phyloP scores from a whole-genome alignment of 495 filamentous ascomycete genomes.

The Talaromyces adpressus region DNA sequence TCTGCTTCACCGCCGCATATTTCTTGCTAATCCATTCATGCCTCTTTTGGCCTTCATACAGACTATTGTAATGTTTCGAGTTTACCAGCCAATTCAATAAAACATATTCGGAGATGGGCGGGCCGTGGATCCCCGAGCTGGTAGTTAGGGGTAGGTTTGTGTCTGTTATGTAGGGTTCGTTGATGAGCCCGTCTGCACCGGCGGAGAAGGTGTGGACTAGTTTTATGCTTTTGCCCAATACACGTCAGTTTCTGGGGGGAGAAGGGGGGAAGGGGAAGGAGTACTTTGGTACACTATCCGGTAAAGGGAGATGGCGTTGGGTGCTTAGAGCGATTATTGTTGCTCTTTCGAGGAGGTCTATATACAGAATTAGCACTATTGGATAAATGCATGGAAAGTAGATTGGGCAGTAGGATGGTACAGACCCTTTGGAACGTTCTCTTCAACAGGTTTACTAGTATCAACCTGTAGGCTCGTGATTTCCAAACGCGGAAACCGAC shows the following conservation, averaged over 20 bases:
- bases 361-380: neutral
- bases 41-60: slow-evolving; percentile 38
- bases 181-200: slow-evolving; percentile 60
- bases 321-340: neutral
- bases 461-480: neutral
- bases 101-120: slow-evolving; percentile 79
- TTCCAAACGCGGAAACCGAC: neutral
- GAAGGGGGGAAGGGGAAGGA: neutral
- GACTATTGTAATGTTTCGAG: slow-evolving; percentile 42
- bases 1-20: slow-evolving; percentile 10
- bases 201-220: slow-evolving; percentile 71
- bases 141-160: slow-evolving; percentile 62
- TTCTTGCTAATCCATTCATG: slow-evolving; percentile 29
- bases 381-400: neutral
- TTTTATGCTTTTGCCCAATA: slow-evolving; percentile 42
- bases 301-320: slow-evolving; percentile 1
- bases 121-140: slow-evolving; percentile 70
- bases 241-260: neutral
- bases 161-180: slow-evolving; percentile 56
- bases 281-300: slow-evolving; percentile 7
- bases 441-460: neutral
- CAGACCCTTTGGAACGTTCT: slow-evolving; percentile 3
- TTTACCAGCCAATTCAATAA: slow-evolving; percentile 49
- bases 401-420: neutral
- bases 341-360: slow-evolving; percentile 1